Conservation (phyloP, 2,329 filamentous ascomycete genomes). For the Ascomycota sp. region DNA sequence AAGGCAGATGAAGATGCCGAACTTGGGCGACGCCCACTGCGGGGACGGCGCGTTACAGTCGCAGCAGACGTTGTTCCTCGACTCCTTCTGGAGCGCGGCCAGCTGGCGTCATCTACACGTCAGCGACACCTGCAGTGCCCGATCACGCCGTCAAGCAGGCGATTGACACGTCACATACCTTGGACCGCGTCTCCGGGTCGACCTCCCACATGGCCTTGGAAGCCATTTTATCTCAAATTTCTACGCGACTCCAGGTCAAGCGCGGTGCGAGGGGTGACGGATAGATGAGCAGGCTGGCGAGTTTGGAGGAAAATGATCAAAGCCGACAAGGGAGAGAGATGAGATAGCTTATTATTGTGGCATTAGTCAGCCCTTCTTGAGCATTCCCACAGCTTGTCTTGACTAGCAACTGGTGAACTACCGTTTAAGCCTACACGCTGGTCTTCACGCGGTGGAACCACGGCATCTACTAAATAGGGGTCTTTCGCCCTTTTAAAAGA, state of each 20-base stretch:
- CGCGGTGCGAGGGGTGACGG: not conserved
- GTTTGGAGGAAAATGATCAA: not conserved
- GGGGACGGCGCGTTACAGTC: slow-evolving; percentile 90
- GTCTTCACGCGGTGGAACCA: too few species aligned
- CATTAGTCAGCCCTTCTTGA: too few species aligned
- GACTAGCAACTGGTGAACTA: too few species aligned
- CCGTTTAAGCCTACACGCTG: too few species aligned
- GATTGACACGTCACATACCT: slow-evolving; percentile 31
- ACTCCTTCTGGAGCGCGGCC: slow-evolving; percentile 71
- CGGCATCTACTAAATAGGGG: too few species aligned
- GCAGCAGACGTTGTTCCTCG: slow-evolving; percentile 75
- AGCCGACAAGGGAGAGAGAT: too few species aligned
- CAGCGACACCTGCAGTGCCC: slow-evolving; percentile 2
- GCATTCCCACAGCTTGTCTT: too few species aligned
- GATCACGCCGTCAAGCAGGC: slow-evolving; percentile 2
- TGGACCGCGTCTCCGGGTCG: slow-evolving; percentile 86
- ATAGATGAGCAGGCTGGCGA: not conserved
- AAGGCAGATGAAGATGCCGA: slow-evolving; percentile 96
- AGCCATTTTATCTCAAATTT: slow-evolving; percentile 19
- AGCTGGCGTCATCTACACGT: slow-evolving; percentile 31
- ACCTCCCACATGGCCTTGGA: slow-evolving; percentile 92
- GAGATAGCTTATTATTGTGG: too few species aligned
- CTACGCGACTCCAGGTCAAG: too few species aligned
- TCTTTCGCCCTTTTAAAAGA: too few species aligned
- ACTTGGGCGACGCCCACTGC: slow-evolving; percentile 95